phyloP scores from a whole-genome alignment of 768 basidiomycete species.

The Phaeotremella fagi region DNA sequence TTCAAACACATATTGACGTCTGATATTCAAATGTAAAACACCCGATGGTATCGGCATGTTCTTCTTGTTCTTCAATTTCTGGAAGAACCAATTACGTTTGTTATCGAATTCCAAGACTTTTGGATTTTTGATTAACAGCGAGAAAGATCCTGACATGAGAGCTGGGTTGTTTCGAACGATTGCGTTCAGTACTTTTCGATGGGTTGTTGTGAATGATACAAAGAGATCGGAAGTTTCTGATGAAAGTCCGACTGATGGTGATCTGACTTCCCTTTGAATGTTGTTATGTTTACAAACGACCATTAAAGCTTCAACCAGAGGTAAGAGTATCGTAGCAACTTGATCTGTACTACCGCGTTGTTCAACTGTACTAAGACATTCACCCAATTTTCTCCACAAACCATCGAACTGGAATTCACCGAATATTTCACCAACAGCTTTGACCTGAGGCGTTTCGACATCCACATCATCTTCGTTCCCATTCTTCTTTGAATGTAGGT shows the following conservation, averaged over 20 bases:
- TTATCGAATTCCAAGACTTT: conserved; percentile 98
- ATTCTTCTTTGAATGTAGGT: conserved; percentile 59
- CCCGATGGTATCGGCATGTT: conserved; percentile 14
- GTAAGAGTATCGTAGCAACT: conserved; percentile 84
- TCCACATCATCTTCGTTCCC: conserved; percentile 13
- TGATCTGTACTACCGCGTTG: conserved; percentile 74
- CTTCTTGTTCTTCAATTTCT: conserved; percentile 41
- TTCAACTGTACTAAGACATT: conserved; percentile 78
- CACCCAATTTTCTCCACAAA: conserved; percentile 84
- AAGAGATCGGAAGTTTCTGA: conserved; percentile 78
- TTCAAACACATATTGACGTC: conserved; percentile 75
- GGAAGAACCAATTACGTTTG: conserved; percentile 69
- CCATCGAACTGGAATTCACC: conserved; percentile 84
- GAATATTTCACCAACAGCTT: conserved; percentile 83
- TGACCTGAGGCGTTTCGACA: conserved; percentile 40
- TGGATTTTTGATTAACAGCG: conserved; percentile 89
- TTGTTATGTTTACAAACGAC: conserved; percentile 87
- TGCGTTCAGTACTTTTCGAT: conserved; percentile 87
- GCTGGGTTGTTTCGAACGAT: conserved; percentile 99
- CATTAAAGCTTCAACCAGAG: conserved; percentile 94
- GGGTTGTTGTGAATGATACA: conserved; percentile 84
- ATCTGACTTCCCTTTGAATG: conserved; percentile 46
- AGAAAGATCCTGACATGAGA: conserved; percentile 96
- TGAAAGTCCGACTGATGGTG: conserved; percentile 25
- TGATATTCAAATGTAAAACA: conserved; percentile 38